phyloP scores from a whole-genome alignment of 768 basidiomycete genomes.

The Amanita polypyramis region DNA sequence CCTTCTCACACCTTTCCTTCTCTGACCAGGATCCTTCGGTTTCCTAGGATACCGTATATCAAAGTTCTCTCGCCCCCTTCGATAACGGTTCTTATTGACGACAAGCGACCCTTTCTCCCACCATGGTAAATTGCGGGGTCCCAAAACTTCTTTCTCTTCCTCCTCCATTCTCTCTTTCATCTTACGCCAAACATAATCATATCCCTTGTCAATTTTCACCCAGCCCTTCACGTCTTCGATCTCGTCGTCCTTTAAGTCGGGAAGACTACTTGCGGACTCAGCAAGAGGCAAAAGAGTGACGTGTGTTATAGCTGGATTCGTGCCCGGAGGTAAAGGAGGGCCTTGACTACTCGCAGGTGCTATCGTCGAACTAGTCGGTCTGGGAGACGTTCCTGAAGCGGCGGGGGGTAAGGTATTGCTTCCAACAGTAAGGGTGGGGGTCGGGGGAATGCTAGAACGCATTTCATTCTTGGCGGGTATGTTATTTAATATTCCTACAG shows the following conservation, averaged over 20 bases:
- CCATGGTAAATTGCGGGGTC: slow-evolving; percentile 34
- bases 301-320: slow-evolving; percentile 47
- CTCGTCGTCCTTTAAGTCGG: slow-evolving; percentile 38
- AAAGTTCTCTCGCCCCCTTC: slow-evolving; percentile 37
- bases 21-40: slow-evolving; percentile 30
- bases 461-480: slow-evolving; percentile 6
- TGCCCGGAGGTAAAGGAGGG: slow-evolving; percentile 32
- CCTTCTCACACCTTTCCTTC: slow-evolving; percentile 43
- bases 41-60: slow-evolving; percentile 36
- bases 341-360: slow-evolving; percentile 18
- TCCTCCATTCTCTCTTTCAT: slow-evolving; percentile 43
- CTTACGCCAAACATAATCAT: slow-evolving; percentile 35
- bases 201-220: slow-evolving; percentile 54
- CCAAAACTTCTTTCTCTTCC: slow-evolving; percentile 38
- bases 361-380: slow-evolving; percentile 9
- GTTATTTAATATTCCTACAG: slow-evolving; percentile 1
- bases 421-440: background rate
- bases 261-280: slow-evolving; percentile 43
- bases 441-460: slow-evolving; percentile 7
- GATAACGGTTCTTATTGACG: slow-evolving; percentile 25
- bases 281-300: slow-evolving; percentile 52
- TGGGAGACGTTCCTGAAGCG: slow-evolving; percentile 2
- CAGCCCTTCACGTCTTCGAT: slow-evolving; percentile 44
- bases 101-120: slow-evolving; percentile 48
- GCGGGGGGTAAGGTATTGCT: slow-evolving; percentile 9